These are phyloP conservation scores for Neolecta irregularis DNA, from an alignment of 1,139 yeast species.

Conservation along the genomic window DNA sequence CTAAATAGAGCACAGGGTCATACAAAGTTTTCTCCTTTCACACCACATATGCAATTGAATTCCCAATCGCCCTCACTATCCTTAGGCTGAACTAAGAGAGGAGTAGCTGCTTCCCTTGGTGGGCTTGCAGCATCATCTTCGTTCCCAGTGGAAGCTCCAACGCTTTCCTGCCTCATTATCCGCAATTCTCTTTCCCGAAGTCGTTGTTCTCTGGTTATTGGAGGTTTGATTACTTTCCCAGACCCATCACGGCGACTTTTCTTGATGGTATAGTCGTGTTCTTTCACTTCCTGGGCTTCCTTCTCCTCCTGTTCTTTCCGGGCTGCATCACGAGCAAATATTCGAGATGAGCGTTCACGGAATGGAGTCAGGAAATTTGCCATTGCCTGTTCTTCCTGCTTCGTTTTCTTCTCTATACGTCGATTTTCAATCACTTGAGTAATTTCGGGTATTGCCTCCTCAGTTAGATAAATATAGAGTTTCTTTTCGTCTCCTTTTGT, in stretches of 20 bases:
- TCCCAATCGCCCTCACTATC: constrained; percentile 20
- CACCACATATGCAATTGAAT: constrained; percentile 31
- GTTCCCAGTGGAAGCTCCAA: constrained; percentile 2
- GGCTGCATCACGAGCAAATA: too few relatives aligned
- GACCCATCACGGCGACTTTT: too few relatives aligned
- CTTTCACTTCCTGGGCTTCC: constrained; percentile 3
- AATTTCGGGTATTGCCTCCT: constrained; percentile 7
- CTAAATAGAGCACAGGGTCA: not conserved
- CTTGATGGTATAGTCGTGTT: too few relatives aligned
- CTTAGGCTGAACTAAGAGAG: constrained; percentile 9
- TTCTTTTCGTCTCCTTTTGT: constrained; percentile 7
- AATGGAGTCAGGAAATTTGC: too few relatives aligned
- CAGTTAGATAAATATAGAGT: not conserved
- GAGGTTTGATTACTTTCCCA: constrained; percentile 60
- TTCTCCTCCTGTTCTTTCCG: too few relatives aligned
- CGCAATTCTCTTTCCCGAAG: constrained; percentile 8
- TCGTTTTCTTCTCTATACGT: constrained; percentile 5
- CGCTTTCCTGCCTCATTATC: constrained; percentile 1
- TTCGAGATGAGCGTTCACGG: too few relatives aligned
- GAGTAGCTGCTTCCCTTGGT: constrained; percentile 2
- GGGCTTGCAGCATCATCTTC: not conserved
- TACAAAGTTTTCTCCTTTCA: constrained; percentile 26
- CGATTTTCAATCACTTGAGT: constrained; percentile 4
- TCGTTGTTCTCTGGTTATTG: constrained; percentile 53
- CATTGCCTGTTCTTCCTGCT: too few relatives aligned